Evolutionary conservation across 345 rosid species (phyloP).

Genomic region (Eucalyptus decipiens): DNA sequence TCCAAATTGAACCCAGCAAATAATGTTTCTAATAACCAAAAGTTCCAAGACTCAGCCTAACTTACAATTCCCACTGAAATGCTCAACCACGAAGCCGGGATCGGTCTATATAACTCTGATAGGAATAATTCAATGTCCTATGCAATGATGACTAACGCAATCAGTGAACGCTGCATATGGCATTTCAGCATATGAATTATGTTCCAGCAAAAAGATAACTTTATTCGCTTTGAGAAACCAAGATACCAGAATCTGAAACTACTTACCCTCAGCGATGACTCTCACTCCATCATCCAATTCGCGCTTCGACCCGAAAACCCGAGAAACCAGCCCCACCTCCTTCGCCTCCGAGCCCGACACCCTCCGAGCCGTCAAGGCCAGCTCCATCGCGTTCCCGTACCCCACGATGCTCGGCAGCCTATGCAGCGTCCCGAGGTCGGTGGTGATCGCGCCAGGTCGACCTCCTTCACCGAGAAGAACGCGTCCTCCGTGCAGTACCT

Average conservation of each 20-base stretch:
- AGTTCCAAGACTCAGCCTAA: background rate
- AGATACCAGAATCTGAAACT: background rate
- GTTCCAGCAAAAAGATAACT: background rate
- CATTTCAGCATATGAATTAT: background rate
- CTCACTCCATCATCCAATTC: slow-evolving; percentile 41
- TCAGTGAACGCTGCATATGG: background rate
- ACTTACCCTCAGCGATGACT: slow-evolving; percentile 50
- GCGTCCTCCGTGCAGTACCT: slow-evolving; percentile 56
- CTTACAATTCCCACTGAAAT: background rate
- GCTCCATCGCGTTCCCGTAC: slow-evolving; percentile 53
- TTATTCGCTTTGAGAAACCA: background rate
- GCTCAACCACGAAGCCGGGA: background rate
- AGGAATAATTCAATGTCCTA: background rate
- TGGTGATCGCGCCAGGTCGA: slow-evolving; percentile 69
- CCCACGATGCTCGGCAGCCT: slow-evolving; percentile 69
- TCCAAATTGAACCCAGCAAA: background rate
- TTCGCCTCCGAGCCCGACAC: slow-evolving; percentile 60
- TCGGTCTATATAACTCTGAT: background rate
- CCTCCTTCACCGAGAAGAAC: slow-evolving; percentile 72
- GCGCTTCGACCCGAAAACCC: slow-evolving; percentile 44
- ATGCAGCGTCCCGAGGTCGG: slow-evolving; percentile 88
- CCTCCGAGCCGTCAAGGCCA: slow-evolving; percentile 60
- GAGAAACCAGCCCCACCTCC: slow-evolving; percentile 61
- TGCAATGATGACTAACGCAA: background rate
- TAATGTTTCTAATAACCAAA: background rate